phyloP scores from a whole-genome alignment of 129 eudicot species.

The Flaveria brownii region DNA sequence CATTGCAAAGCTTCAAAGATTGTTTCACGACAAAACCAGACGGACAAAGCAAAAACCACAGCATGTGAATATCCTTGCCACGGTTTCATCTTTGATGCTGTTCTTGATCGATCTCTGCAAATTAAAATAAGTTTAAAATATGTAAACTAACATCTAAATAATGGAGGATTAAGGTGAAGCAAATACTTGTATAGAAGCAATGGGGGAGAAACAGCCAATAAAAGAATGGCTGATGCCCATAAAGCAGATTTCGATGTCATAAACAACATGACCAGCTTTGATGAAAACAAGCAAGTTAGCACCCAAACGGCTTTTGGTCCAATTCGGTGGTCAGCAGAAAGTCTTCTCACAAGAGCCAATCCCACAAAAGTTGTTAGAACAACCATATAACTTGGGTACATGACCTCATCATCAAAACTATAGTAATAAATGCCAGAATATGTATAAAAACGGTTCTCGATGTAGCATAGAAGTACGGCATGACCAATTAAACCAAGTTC shows the following conservation, averaged over 20 bases:
- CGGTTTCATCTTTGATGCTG: slow-evolving; percentile 94
- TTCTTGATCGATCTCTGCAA: slow-evolving; percentile 83
- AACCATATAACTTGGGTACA: slow-evolving; percentile 97
- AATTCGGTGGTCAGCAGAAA: slow-evolving; percentile 67
- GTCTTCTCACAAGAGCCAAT: slow-evolving; percentile 81
- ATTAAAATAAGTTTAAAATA: not conserved
- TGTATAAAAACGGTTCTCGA: slow-evolving; percentile 81
- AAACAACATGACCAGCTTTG: slow-evolving; percentile 84
- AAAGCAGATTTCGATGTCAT: slow-evolving; percentile 80
- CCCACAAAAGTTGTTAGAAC: slow-evolving; percentile 82
- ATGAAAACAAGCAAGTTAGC: slow-evolving; percentile 71
- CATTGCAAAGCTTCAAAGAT: slow-evolving; percentile 96
- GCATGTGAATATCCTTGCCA: slow-evolving; percentile 97
- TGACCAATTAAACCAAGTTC: slow-evolving; percentile 82
- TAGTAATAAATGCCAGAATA: slow-evolving; percentile 82
- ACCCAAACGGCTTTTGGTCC: slow-evolving; percentile 95
- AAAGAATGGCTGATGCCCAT: slow-evolving; percentile 80
- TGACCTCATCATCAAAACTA: slow-evolving; percentile 93
- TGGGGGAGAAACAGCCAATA: slow-evolving; percentile 92
- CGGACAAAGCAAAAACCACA: slow-evolving; percentile 74
- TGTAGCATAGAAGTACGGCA: slow-evolving; percentile 83
- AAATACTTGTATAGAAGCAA: slow-evolving; percentile 86
- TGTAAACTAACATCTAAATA: not conserved
- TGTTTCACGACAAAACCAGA: slow-evolving; percentile 97
- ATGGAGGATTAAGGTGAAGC: slow-evolving; percentile 24